phyloP scores from a whole-genome alignment of 1,284 basidiomycete genomes.

The Puccinia triticina region DNA sequence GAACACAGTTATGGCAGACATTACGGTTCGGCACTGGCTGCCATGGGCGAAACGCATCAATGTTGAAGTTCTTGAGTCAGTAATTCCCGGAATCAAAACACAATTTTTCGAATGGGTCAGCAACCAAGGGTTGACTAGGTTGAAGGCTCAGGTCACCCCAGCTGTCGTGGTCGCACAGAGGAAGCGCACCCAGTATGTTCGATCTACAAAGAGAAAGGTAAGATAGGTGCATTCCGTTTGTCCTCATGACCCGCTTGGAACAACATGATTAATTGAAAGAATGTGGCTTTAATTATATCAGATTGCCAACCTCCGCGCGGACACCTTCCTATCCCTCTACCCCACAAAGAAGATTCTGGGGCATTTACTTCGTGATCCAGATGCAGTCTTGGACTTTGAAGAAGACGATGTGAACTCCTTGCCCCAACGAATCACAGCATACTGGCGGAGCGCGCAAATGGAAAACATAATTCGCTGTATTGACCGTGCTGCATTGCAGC shows the following conservation, averaged over 20 bases:
- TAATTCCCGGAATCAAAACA: background rate
- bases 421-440: background rate
- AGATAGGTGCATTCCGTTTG: background rate
- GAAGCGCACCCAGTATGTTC: background rate
- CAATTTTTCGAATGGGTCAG: conserved; percentile 10
- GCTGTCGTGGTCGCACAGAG: background rate
- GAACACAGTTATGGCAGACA: background rate
- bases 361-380: conserved; percentile 14
- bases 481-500: background rate
- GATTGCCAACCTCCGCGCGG: conserved; percentile 7
- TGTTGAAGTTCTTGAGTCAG: background rate
- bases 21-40: conserved; percentile 2
- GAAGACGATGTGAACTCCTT: background rate
- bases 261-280: background rate
- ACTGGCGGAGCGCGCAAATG: conserved; percentile 4
- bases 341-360: background rate
- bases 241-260: background rate
- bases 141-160: background rate
- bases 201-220: conserved; percentile 18
- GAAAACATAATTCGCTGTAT: background rate
- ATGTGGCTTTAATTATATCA: background rate
- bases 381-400: conserved; percentile 13
- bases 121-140: background rate
- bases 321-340: conserved; percentile 6
- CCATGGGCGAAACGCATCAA: background rate